Base-by-base conservation (phyloP, 176 grass and related monocot genomes). In the Thinopyrum elongatum region DNA sequence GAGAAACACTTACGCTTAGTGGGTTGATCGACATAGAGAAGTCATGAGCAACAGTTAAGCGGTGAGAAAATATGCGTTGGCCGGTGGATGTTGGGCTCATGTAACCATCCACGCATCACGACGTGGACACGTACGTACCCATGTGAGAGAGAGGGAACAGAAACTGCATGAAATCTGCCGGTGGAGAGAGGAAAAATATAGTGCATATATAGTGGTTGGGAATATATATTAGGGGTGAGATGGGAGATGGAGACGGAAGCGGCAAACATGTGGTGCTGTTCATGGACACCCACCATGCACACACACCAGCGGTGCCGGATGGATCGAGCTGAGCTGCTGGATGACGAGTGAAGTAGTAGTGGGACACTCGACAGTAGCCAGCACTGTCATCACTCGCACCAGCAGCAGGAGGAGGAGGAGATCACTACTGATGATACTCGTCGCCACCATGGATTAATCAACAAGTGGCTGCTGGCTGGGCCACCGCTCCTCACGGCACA, bases 261-360 rank as follows among this genome's bases (percentile, higher is more conserved):
- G 49, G 49, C 53, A 58, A 58, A 90, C 70, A 89, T 90, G 78
- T 86, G 88, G 88, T 65, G 72, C 30, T 65, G 84, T 84, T 76
- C 59, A 80, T 68, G 80, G 80, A 71, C 79, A 82, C 70, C 70
- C 87, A 83, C 81, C 81, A 61, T 3, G 82, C 70, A 47, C 59
- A 25, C 10, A 83, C 38, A 41, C 47, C 81, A 83, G 38, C 82
- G 63, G 58, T 42, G 13, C 5, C 15, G 61, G 74, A 78, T 63
- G 16, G 49, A 53, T 19, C 16, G 47, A 51, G 47, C 44, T 6
- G 74, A 63, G 49, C 27, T 60, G 23, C 23, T 33, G 28, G 82
- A 60, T 25, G 83, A 60, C 16, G 70, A 77, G 27, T 87, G 47
- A 76, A 80, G 51, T 74, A 65, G 88, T 90, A 70, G 89, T 87